Evolutionary conservation across 2,329 filamentous ascomycete genomes (phyloP).

Genomic region (Epichloe elymi): DNA sequence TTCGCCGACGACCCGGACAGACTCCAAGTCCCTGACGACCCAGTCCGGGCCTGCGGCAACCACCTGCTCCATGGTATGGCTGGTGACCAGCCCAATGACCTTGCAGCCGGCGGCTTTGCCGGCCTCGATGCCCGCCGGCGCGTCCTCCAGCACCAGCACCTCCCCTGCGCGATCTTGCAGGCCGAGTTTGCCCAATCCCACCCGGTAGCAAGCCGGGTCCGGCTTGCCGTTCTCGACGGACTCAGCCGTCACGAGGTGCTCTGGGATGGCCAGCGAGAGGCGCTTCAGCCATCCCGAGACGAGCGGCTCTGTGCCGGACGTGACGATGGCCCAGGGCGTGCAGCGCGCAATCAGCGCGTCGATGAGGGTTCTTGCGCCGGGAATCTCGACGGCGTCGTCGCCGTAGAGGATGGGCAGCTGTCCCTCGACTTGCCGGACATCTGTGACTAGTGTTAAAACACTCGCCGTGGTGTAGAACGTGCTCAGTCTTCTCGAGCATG

Average conservation of each 20-base stretch:
- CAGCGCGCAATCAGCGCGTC: conserved; percentile 46
- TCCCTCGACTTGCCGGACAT: conserved; percentile 67
- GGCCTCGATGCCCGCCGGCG: conserved; percentile 69
- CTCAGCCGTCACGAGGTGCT: conserved; percentile 60
- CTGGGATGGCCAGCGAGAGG: conserved; percentile 50
- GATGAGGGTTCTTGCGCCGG: conserved; percentile 63
- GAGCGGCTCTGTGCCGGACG: conserved; percentile 55
- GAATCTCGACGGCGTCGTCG: conserved; percentile 69
- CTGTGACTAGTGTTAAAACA: conserved; percentile 27
- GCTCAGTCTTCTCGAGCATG: too few species aligned
- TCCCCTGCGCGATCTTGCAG: conserved; percentile 32
- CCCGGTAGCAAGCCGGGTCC: conserved; percentile 58
- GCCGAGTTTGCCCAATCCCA: conserved; percentile 51
- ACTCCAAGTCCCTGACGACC: conserved; percentile 68
- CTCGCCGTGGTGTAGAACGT: background rate
- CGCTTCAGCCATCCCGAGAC: conserved; percentile 60
- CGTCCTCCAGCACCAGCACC: conserved; percentile 76
- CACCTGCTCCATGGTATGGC: conserved; percentile 62
- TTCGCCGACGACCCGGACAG: conserved; percentile 49
- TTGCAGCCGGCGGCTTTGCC: conserved; percentile 78
- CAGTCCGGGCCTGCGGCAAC: conserved; percentile 70
- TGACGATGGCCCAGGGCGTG: conserved; percentile 78
- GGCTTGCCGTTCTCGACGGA: conserved; percentile 66
- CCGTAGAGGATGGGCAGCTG: conserved; percentile 66
- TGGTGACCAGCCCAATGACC: conserved; percentile 75